Conservation (phyloP, 768 basidiomycete genomes). For the Auriculariales sp. region DNA sequence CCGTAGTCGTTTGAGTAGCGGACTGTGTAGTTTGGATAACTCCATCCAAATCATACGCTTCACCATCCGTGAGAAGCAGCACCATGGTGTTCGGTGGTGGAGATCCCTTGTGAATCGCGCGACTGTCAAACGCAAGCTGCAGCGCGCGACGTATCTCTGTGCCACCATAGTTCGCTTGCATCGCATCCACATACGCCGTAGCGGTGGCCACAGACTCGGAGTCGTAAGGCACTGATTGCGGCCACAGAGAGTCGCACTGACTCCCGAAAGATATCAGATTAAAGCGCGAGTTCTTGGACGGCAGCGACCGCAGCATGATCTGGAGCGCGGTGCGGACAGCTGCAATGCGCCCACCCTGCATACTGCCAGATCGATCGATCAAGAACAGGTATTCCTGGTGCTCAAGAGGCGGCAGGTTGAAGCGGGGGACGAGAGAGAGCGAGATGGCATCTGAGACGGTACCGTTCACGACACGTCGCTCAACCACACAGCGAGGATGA, state of each 20-base stretch:
- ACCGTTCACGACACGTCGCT: constrained; percentile 10
- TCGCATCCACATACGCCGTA: constrained; percentile 18
- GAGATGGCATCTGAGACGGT: constrained; percentile 19
- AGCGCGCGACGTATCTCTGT: constrained; percentile 36
- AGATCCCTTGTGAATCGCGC: constrained; percentile 9
- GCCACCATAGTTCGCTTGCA: constrained; percentile 32
- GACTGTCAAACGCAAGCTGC: constrained; percentile 19
- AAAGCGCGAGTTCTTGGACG: constrained; percentile 23
- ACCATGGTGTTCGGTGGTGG: constrained; percentile 20
- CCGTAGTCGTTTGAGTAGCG: not conserved
- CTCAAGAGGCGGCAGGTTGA: constrained; percentile 25
- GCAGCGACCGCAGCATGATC: constrained; percentile 29
- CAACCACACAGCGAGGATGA: constrained; percentile 40
- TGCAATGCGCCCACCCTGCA: constrained; percentile 15
- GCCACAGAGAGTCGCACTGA: constrained; percentile 19
- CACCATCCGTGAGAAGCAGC: constrained; percentile 50
- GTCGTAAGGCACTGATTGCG: constrained; percentile 11
- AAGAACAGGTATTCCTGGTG: constrained; percentile 47
- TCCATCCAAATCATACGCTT: constrained; percentile 12
- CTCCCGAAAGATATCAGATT: constrained; percentile 43
- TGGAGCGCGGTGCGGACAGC: constrained; percentile 11
- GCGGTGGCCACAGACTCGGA: constrained; percentile 7
- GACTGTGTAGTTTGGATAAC: not conserved
- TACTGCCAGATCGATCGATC: constrained; percentile 45
- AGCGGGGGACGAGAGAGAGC: constrained; percentile 37